Evolutionary conservation across 2,329 filamentous ascomycete genomes (phyloP).

Genomic region (Hypoxylon sp.): DNA sequence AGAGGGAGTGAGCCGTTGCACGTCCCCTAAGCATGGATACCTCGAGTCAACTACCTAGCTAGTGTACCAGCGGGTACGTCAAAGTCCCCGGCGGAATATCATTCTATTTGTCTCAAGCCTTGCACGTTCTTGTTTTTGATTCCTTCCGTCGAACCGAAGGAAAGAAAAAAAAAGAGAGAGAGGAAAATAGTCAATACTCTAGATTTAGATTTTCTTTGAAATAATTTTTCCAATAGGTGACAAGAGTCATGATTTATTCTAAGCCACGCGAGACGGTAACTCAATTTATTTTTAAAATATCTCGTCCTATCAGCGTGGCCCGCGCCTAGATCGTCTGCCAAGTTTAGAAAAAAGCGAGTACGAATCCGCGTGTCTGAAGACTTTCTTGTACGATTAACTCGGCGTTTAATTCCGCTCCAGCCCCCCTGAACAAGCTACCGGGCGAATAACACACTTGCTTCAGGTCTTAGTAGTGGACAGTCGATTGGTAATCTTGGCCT

Average conservation of each 20-base stretch:
- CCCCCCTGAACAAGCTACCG: slow-evolving; percentile 41
- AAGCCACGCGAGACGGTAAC: slow-evolving; percentile 35
- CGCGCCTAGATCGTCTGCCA: slow-evolving; percentile 32
- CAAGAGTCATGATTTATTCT: slow-evolving; percentile 17
- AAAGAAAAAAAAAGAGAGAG: slow-evolving; percentile 8
- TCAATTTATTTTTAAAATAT: slow-evolving; percentile 38
- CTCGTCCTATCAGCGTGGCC: slow-evolving; percentile 26
- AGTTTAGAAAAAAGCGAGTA: slow-evolving; percentile 42
- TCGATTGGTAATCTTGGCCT: slow-evolving; percentile 49
- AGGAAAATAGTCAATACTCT: not conserved
- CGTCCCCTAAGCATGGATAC: slow-evolving; percentile 29
- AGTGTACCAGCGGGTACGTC: slow-evolving; percentile 24
- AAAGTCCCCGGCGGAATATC: slow-evolving; percentile 25
- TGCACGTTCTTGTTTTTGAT: slow-evolving; percentile 22
- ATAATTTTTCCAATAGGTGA: slow-evolving; percentile 13
- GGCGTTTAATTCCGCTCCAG: slow-evolving; percentile 48
- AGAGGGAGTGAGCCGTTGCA: slow-evolving; percentile 25
- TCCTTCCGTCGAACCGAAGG: slow-evolving; percentile 5
- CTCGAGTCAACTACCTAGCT: slow-evolving; percentile 6
- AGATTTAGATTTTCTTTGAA: slow-evolving; percentile 13
- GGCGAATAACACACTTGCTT: slow-evolving; percentile 44
- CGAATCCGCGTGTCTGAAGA: slow-evolving; percentile 32
- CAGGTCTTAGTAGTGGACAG: slow-evolving; percentile 31
- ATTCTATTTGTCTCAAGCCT: slow-evolving; percentile 31
- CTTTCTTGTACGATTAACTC: slow-evolving; percentile 23